These are phyloP conservation scores for Colletotrichum tofieldiae DNA, from an alignment of 2,329 filamentous ascomycete genomes.

Conservation along the genomic window DNA sequence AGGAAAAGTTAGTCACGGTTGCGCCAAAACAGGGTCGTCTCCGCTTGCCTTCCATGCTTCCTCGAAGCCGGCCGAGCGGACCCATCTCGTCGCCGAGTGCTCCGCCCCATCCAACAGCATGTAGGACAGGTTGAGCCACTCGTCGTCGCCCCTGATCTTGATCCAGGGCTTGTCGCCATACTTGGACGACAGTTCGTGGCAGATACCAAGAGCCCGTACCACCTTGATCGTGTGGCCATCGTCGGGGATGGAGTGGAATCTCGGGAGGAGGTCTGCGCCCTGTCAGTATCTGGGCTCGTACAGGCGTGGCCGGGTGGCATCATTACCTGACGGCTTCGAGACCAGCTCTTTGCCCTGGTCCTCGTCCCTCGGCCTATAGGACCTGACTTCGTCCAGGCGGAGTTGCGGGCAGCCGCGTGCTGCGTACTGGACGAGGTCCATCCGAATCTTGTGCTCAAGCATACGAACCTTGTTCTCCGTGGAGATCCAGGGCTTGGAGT, in stretches of 20 bases:
- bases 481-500: slow-evolving; percentile 73
- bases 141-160: slow-evolving; percentile 66
- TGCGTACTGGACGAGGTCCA: slow-evolving; percentile 82
- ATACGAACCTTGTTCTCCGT: slow-evolving; percentile 75
- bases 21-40: not conserved
- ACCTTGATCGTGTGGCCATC: slow-evolving; percentile 90
- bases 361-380: slow-evolving; percentile 69
- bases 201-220: slow-evolving; percentile 78
- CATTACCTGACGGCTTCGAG: slow-evolving; percentile 61
- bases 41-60: slow-evolving; percentile 73
- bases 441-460: slow-evolving; percentile 85
- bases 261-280: slow-evolving; percentile 59
- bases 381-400: slow-evolving; percentile 69
- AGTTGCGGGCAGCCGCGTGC: slow-evolving; percentile 77
- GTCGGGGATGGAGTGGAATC: slow-evolving; percentile 68
- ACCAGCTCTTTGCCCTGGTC: slow-evolving; percentile 56
- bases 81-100: slow-evolving; percentile 64
- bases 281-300: slow-evolving; percentile 2
- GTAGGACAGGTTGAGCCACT: slow-evolving; percentile 74
- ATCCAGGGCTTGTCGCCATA: slow-evolving; percentile 66
- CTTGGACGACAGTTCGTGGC: slow-evolving; percentile 64
- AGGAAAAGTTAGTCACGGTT: not conserved
- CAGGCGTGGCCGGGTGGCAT: not conserved
- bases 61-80: slow-evolving; percentile 74
- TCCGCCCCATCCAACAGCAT: slow-evolving; percentile 76